phyloP scores from a whole-genome alignment of 2,329 filamentous ascomycete genomes.

The Pseudocercospora macadamiae region DNA sequence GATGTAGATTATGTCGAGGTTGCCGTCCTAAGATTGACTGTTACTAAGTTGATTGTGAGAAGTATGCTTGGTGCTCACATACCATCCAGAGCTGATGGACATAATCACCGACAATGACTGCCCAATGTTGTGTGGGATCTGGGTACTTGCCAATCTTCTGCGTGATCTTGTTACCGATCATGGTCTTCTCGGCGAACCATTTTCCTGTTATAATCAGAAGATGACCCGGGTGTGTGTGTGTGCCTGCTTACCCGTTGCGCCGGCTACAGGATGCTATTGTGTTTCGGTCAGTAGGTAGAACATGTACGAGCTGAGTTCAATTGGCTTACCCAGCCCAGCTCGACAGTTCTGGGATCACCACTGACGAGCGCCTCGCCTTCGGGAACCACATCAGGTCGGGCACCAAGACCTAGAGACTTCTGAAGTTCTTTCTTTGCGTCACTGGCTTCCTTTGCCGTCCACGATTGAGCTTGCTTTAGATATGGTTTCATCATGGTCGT shows the following conservation, averaged over 20 bases:
- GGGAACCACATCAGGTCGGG: conserved; percentile 18
- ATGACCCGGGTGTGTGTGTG: too few species aligned
- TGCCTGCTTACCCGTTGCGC: too few species aligned
- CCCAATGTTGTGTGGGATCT: conserved; percentile 27
- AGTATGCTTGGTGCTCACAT: neutral
- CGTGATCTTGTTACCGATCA: conserved; percentile 20
- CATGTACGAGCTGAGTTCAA: neutral
- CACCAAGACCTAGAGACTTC: conserved; percentile 18
- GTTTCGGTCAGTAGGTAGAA: neutral
- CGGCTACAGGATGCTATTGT: conserved; percentile 19
- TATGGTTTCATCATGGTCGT: conserved; percentile 13
- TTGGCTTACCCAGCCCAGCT: conserved; percentile 21
- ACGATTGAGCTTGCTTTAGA: conserved; percentile 19
- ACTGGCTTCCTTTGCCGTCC: conserved; percentile 19
- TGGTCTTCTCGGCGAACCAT: conserved; percentile 24
- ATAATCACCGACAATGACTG: conserved; percentile 24
- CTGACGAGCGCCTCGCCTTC: conserved; percentile 20
- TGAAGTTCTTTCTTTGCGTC: conserved; percentile 18
- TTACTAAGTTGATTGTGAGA: neutral
- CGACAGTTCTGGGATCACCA: conserved; percentile 17
- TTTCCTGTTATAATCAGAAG: too few species aligned
- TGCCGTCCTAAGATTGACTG: conserved; percentile 14
- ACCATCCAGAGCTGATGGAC: conserved; percentile 28
- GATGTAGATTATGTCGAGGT: conserved; percentile 27
- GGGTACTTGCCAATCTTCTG: conserved; percentile 24